phyloP scores from a whole-genome alignment of 768 basidiomycete genomes.

The Russula sp. region DNA sequence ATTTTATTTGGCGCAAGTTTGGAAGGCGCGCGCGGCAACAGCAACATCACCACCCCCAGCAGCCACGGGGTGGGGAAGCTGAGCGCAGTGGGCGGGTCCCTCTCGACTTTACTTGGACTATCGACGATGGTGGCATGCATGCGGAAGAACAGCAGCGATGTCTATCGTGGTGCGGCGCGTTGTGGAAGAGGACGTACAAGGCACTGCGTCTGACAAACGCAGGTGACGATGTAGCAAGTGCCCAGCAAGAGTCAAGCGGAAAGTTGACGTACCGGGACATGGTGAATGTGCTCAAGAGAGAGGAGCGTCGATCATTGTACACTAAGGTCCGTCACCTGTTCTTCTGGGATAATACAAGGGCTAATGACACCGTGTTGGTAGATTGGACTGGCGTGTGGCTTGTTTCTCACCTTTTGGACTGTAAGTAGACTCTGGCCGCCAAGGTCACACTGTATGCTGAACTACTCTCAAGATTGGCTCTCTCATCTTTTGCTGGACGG shows the following conservation, averaged over 20 bases:
- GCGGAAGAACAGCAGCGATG: neutral
- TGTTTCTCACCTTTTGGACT: conserved; percentile 78
- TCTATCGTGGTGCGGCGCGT: neutral
- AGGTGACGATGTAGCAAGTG: neutral
- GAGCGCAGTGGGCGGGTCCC: conserved; percentile 1
- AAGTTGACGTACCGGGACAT: conserved; percentile 22
- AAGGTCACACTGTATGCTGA: neutral
- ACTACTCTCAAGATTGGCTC: conserved; percentile 49
- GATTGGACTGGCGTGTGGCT: conserved; percentile 44
- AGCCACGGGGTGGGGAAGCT: neutral
- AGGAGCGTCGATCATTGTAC: conserved; percentile 51
- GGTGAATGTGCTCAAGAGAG: conserved; percentile 25
- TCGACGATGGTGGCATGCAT: neutral
- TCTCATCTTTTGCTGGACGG: conserved; percentile 60
- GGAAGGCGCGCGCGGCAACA: conserved; percentile 8
- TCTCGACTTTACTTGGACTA: conserved; percentile 12
- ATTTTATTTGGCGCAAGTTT: conserved; percentile 32
- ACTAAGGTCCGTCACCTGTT: conserved; percentile 38
- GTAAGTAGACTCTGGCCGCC: conserved; percentile 33
- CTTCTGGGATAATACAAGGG: no score
- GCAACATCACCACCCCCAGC: neutral
- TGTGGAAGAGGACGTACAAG: conserved; percentile 8
- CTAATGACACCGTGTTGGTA: conserved; percentile 19
- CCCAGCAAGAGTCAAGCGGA: neutral
- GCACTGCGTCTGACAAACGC: neutral